Evolutionary conservation across 371 early-diverging fungal genomes (phyloP).

Genomic region (Blakeslea trispora): DNA sequence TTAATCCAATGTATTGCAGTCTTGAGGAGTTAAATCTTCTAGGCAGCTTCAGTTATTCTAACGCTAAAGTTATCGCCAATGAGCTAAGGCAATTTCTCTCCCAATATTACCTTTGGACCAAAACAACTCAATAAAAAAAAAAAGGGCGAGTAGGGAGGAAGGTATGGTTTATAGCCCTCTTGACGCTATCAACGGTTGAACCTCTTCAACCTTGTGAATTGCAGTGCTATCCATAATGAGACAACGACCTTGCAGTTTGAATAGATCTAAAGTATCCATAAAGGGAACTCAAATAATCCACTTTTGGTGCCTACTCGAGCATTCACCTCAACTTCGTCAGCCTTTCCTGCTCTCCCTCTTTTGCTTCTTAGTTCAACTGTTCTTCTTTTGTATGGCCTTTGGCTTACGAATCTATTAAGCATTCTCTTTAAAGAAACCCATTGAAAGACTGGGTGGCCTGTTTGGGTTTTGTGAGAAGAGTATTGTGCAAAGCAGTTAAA

Average conservation of each 20-base stretch:
- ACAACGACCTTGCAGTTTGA: conserved; percentile 11
- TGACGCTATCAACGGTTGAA: conserved; percentile 9
- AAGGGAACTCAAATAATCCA: conserved; percentile 14
- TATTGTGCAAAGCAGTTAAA: too few relatives aligned
- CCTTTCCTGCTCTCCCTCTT: too few relatives aligned
- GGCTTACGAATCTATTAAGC: conserved; percentile 19
- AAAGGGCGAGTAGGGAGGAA: conserved; percentile 16
- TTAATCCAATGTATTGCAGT: too few relatives aligned
- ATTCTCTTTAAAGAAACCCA: too few relatives aligned
- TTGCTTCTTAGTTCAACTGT: too few relatives aligned
- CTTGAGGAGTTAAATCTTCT: too few relatives aligned
- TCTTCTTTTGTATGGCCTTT: conserved; percentile 19
- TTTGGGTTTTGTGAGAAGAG: too few relatives aligned
- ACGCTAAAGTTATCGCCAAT: too few relatives aligned
- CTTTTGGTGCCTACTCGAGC: conserved; percentile 17
- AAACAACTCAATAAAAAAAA: conserved; percentile 13
- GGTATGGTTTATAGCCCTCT: conserved; percentile 11
- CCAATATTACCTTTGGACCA: conserved; percentile 15
- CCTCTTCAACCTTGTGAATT: conserved; percentile 12
- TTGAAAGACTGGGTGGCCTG: too few relatives aligned
- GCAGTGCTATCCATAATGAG: conserved; percentile 15
- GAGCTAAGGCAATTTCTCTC: conserved; percentile 10
- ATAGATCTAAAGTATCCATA: conserved; percentile 17
- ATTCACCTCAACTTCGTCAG: conserved; percentile 8
- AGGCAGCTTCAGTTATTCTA: too few relatives aligned